Percentiles rank a stretch among this genome's conserved stretches.
Conservation (phyloP, 441 rosid species). For the Brassica balearica region DNA sequence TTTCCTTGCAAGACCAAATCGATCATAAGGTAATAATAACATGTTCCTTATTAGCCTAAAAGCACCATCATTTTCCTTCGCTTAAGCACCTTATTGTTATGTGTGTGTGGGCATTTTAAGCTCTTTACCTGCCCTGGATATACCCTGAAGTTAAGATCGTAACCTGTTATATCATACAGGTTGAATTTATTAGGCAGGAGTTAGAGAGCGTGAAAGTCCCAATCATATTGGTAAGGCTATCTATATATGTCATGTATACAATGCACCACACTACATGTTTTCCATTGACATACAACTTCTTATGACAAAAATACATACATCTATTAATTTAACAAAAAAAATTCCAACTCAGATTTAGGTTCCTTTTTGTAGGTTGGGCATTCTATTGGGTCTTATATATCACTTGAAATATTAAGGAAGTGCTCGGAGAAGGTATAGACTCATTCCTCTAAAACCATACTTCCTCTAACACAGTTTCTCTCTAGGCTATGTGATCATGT, state of each 20-base stretch:
- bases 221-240: slow-evolving; percentile 59
- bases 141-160: slow-evolving; percentile 14
- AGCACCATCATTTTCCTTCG: background rate
- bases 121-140: too few relatives aligned
- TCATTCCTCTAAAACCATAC: background rate
- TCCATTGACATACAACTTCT: background rate
- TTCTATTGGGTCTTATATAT: slow-evolving; percentile 84
- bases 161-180: slow-evolving; percentile 51
- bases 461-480: background rate
- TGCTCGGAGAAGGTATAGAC: slow-evolving; percentile 59
- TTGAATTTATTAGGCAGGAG: slow-evolving; percentile 68
- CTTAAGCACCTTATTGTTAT: background rate
- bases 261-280: background rate
- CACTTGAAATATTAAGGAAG: slow-evolving; percentile 61
- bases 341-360: background rate
- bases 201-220: slow-evolving; percentile 61
- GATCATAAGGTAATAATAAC: slow-evolving; percentile 69
- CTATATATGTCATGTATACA: background rate
- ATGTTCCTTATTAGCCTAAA: background rate
- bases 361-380: slow-evolving; percentile 73
- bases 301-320: background rate
- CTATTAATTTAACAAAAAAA: too few relatives aligned
- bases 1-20: slow-evolving; percentile 80
- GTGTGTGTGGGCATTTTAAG: too few relatives aligned
- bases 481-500: background rate